These are phyloP conservation scores for Xylariaceae sp. DNA, from an alignment of 2,329 filamentous ascomycete genomes.

Conservation along the genomic window DNA sequence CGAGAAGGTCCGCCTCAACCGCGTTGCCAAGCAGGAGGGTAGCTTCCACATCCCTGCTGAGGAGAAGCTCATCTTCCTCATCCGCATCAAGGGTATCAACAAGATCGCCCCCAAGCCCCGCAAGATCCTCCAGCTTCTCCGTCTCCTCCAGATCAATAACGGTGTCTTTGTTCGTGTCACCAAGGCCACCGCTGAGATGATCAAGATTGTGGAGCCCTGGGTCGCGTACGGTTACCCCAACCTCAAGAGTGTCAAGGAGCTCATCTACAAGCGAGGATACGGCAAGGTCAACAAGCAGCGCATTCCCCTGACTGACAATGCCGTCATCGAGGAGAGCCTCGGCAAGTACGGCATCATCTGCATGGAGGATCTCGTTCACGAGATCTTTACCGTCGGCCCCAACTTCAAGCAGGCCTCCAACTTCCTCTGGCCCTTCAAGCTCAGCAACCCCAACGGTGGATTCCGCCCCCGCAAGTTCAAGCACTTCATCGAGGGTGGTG, in stretches of 20 bases:
- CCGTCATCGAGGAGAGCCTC: slow-evolving; percentile 93
- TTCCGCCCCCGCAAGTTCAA: slow-evolving; percentile 98
- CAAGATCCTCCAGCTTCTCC: slow-evolving; percentile 99
- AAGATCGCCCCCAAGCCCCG: slow-evolving; percentile 99
- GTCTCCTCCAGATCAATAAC: slow-evolving; percentile 99
- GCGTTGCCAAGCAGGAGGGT: slow-evolving; percentile 86
- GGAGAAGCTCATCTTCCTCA: slow-evolving; percentile 93
- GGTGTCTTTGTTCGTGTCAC: slow-evolving; percentile 96
- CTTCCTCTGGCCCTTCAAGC: slow-evolving; percentile 99
- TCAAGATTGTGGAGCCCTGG: slow-evolving; percentile 98
- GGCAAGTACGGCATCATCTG: slow-evolving; percentile 99
- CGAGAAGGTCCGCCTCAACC: slow-evolving; percentile 92
- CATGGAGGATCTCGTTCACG: slow-evolving; percentile 98
- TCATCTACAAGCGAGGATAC: slow-evolving; percentile 99
- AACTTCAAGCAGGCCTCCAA: slow-evolving; percentile 99
- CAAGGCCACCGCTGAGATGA: slow-evolving; percentile 97
- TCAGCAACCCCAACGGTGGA: slow-evolving; percentile 94
- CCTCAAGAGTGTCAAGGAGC: slow-evolving; percentile 98
- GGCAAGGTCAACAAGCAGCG: slow-evolving; percentile 99
- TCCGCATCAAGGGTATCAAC: slow-evolving; percentile 99
- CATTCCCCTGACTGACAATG: slow-evolving; percentile 92
- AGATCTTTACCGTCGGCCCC: slow-evolving; percentile 97
- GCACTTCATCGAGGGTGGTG: slow-evolving; percentile 98
- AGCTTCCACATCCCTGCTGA: slow-evolving; percentile 93
- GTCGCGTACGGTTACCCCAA: slow-evolving; percentile 99